Evolutionary conservation across 768 basidiomycete genomes (phyloP), one percentile per base, ranked within the genome.

Genomic region (Suillus ampliporus): DNA sequence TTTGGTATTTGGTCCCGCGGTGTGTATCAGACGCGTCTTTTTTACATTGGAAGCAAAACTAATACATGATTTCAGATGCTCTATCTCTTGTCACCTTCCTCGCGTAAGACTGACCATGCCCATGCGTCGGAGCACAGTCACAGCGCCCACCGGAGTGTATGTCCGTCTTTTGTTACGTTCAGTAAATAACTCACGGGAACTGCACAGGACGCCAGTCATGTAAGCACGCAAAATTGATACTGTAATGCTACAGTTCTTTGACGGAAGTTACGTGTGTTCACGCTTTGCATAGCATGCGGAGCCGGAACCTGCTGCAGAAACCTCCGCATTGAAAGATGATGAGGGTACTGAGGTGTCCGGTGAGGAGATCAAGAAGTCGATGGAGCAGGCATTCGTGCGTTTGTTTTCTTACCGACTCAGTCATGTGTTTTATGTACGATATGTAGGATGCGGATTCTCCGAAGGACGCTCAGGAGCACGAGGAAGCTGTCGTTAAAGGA

Each of bases 351-450:
- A 58, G 43, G 67, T 72, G 38, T 67, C 75, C 53, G 62, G 57
- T 44, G 66, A 74, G 46, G 75, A 75, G 28, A 62, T 78, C 54
- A 70, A 74, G 50, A 72, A 76, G 38, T 76, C 77, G 26, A 66
- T 71, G 28, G 65, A 69, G 62, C 65, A 61, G 46, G 71, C 68
- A 13, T 63, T 66, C 7, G 75, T 76, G 40, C 59, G 76, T 65
- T 37, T 52, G 26, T 15, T 43, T 2, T 35, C 37, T 34, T 60
- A 23, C 10, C 8, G 10, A 59, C n/a, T 34, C 51, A 26, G 10
- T 61, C 38, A 28, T 47, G 48, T 57, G 5, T 41, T 26, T 37
- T 43, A 40, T 48, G 40, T 65, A 63, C 63, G 58, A 40, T 26
- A 28, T 11, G 14, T 52, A 78, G 76, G 66, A 67, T 28, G 56